Evolutionary conservation across 2,329 filamentous ascomycete species (phyloP).

Genomic region (Phyllosticta paracitricarpa): DNA sequence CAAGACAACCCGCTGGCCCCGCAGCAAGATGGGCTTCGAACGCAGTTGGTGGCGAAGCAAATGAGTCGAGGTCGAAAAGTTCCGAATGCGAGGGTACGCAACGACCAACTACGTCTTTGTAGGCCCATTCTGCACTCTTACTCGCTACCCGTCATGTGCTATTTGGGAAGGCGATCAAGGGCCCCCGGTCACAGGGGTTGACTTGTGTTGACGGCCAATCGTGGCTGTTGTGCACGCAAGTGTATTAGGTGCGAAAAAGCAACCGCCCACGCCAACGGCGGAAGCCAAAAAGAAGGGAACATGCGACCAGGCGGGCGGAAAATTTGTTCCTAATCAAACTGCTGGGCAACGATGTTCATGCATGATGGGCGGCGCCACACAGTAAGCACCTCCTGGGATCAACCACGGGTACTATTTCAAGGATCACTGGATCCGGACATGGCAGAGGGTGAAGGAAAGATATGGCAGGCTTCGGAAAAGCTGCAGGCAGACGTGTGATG

Average conservation of each 20-base stretch:
- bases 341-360: conserved; percentile 20
- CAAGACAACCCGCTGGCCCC: not conserved
- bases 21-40: not conserved
- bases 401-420: not conserved
- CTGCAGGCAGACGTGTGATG: not conserved
- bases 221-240: conserved; percentile 1
- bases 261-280: conserved; percentile 1
- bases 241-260: conserved; percentile 1
- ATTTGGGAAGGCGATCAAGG: conserved; percentile 24
- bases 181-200: not conserved
- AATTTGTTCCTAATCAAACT: conserved; percentile 15
- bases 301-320: conserved; percentile 26
- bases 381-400: conserved; percentile 7
- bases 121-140: conserved; percentile 22
- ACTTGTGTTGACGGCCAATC: not conserved
- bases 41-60: not conserved
- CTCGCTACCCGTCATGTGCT: conserved; percentile 28
- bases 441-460: not conserved
- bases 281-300: conserved; percentile 1
- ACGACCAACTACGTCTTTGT: conserved; percentile 25
- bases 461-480: not conserved
- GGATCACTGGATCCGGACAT: not conserved
- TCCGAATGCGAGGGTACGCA: not conserved
- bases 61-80: conserved; percentile 7
- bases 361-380: conserved; percentile 18